These are phyloP conservation scores for Pyrus bretschneideri DNA, from an alignment of 306 rosid species.

Conservation along the genomic window DNA sequence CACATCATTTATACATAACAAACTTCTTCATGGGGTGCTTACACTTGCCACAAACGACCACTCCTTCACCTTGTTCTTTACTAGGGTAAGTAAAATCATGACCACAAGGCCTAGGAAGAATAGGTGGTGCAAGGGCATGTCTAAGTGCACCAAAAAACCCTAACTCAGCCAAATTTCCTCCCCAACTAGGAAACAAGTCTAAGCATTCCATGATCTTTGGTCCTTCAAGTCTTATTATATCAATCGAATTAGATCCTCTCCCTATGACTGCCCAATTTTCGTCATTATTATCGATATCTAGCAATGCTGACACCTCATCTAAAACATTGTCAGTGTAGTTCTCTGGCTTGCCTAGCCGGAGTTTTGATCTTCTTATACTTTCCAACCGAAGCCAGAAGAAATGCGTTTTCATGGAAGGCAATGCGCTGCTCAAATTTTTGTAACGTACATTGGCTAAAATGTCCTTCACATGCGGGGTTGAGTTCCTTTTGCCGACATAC, in stretches of 20 bases:
- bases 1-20: constrained; percentile 23
- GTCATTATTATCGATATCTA: constrained; percentile 27
- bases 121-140: constrained; percentile 20
- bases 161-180: constrained; percentile 17
- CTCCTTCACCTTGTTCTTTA: constrained; percentile 19
- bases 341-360: constrained; percentile 16
- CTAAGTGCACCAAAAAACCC: constrained; percentile 30
- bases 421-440: constrained; percentile 7
- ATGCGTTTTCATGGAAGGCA: constrained; percentile 22
- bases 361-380: constrained; percentile 49
- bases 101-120: constrained; percentile 25
- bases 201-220: constrained; percentile 28
- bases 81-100: constrained; percentile 21
- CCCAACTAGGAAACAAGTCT: constrained; percentile 17
- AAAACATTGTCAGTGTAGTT: constrained; percentile 21
- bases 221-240: constrained; percentile 38
- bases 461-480: constrained; percentile 9
- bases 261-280: constrained; percentile 52
- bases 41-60: constrained; percentile 41
- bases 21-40: constrained; percentile 42
- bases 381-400: constrained; percentile 61
- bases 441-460: constrained; percentile 10
- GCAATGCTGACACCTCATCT: constrained; percentile 34
- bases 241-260: constrained; percentile 28
- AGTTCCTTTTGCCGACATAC: constrained; percentile 35